phyloP scores from a whole-genome alignment of 2,329 filamentous ascomycete genomes.

The Septoria petroselini region DNA sequence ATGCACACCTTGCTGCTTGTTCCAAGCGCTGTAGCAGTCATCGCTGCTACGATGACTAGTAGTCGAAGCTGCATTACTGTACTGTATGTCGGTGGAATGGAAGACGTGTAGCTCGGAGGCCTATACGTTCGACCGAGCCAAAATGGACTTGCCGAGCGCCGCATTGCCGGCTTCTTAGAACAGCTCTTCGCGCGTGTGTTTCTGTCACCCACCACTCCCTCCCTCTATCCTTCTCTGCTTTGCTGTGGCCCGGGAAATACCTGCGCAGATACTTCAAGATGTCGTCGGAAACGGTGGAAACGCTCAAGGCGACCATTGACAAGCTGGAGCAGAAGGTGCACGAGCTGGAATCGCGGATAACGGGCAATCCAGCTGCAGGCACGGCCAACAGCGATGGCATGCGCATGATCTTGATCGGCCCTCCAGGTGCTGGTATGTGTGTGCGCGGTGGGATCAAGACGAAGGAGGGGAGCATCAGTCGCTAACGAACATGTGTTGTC shows the following conservation, averaged over 20 bases:
- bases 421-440: slow-evolving; percentile 86
- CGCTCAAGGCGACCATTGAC: slow-evolving; percentile 76
- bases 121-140: too few relatives aligned
- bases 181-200: slow-evolving; percentile 1
- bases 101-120: too few relatives aligned
- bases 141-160: background rate
- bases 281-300: slow-evolving; percentile 26
- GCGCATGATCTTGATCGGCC: slow-evolving; percentile 96
- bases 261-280: slow-evolving; percentile 18
- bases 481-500: slow-evolving; percentile 19
- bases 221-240: background rate
- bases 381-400: slow-evolving; percentile 60
- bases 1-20: too few relatives aligned
- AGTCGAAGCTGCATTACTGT: too few relatives aligned
- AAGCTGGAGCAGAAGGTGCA: slow-evolving; percentile 83
- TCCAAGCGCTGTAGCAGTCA: too few relatives aligned
- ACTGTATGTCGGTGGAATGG: too few relatives aligned
- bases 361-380: slow-evolving; percentile 38
- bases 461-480: background rate
- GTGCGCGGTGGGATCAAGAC: slow-evolving; percentile 2
- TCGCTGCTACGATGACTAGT: too few relatives aligned
- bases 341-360: slow-evolving; percentile 73
- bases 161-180: background rate
- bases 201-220: background rate
- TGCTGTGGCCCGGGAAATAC: slow-evolving; percentile 19